Percentiles rank a stretch among this genome's conserved stretches.
Evolutionary conservation across 164 flowering plant genomes (phyloP).

Genomic region (Magnolia sinica): DNA sequence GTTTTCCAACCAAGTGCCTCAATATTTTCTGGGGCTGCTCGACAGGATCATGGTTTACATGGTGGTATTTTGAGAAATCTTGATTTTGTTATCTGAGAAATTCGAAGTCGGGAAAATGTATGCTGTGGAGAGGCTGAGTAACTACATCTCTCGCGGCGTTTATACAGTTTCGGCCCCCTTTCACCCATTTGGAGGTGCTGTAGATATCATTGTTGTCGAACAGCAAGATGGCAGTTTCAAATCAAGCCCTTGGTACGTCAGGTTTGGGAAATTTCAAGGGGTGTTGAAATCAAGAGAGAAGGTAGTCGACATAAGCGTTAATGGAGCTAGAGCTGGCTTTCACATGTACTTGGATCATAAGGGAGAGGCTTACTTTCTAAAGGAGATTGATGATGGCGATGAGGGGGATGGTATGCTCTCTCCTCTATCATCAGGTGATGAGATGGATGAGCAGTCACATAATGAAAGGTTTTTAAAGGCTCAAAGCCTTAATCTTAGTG

Average conservation of each 20-base stretch:
- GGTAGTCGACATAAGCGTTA: conserved; percentile 61
- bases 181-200: conserved; percentile 97
- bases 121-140: conserved; percentile 67
- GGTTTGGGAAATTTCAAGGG: conserved; percentile 96
- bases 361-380: conserved; percentile 87
- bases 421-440: conserved; percentile 58
- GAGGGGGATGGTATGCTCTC: conserved; percentile 33
- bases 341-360: conserved; percentile 81
- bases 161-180: conserved; percentile 79
- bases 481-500: conserved; percentile 43
- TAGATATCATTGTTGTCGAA: conserved; percentile 89
- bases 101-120: conserved; percentile 30
- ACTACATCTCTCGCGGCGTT: conserved; percentile 69
- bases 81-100: background rate
- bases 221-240: conserved; percentile 93
- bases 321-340: conserved; percentile 70
- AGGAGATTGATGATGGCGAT: conserved; percentile 65
- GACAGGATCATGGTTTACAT: too few relatives aligned
- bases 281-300: conserved; percentile 77
- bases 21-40: background rate
- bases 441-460: conserved; percentile 28
- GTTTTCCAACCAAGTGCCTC: background rate
- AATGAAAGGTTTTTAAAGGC: conserved; percentile 30
- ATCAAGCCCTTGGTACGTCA: conserved; percentile 92
- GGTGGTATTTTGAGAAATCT: background rate